A percentile compares a stretch with the other conserved stretches of the same genome.
Evolutionary conservation across 257 asterid species (phyloP).

Genomic region (Phtheirospermum japonicum): DNA sequence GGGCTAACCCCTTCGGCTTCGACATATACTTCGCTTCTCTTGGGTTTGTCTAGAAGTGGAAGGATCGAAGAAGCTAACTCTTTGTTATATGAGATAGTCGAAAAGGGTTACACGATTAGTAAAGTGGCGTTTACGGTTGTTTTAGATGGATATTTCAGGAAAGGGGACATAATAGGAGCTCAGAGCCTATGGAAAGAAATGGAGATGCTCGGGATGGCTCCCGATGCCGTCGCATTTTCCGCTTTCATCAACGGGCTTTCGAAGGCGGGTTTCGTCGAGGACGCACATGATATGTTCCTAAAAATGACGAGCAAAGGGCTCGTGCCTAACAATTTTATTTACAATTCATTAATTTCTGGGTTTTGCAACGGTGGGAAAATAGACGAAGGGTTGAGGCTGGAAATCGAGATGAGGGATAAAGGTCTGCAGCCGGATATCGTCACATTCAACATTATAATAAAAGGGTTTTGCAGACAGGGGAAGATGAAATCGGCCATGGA

Average conservation of each 20-base stretch:
- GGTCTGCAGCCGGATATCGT: constrained; percentile 69
- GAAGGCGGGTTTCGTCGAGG: constrained; percentile 60
- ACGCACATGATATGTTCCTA: constrained; percentile 46
- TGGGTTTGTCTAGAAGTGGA: constrained; percentile 63
- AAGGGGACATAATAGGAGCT: constrained; percentile 70
- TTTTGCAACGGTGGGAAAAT: constrained; percentile 59
- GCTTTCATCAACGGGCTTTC: constrained; percentile 77
- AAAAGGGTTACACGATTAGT: constrained; percentile 58
- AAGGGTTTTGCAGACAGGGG: constrained; percentile 78
- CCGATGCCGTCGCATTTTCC: constrained; percentile 91
- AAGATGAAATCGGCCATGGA: constrained; percentile 75
- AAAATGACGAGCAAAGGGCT: constrained; percentile 62
- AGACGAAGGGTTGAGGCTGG: constrained; percentile 59
- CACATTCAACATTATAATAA: constrained; percentile 78
- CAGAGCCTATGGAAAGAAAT: constrained; percentile 73
- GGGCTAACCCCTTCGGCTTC: constrained; percentile 81
- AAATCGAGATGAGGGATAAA: constrained; percentile 69
- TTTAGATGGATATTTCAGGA: constrained; percentile 69
- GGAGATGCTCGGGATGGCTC: constrained; percentile 67
- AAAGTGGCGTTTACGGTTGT: constrained; percentile 69
- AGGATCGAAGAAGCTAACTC: constrained; percentile 61
- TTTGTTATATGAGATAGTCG: constrained; percentile 62
- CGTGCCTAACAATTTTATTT: constrained; percentile 76
- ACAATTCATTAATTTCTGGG: constrained; percentile 80
- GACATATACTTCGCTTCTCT: constrained; percentile 66